phyloP scores from a whole-genome alignment of 805 yeast species.

The Kuraishia capsulata region DNA sequence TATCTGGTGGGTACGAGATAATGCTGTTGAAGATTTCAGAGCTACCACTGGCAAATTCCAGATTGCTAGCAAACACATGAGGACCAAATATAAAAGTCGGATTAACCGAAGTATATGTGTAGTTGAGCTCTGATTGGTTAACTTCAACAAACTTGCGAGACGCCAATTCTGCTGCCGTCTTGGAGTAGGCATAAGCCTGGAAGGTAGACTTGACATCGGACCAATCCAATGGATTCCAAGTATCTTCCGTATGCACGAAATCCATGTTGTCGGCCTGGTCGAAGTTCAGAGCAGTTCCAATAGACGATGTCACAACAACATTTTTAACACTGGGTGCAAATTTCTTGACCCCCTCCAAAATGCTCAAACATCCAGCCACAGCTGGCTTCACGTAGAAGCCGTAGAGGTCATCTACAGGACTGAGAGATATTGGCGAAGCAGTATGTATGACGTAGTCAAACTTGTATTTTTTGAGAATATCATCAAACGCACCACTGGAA shows the following conservation, averaged over 20 bases:
- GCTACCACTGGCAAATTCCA: constrained; percentile 23
- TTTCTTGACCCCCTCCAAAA: constrained; percentile 32
- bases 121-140: constrained; percentile 21
- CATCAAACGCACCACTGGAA: constrained; percentile 36
- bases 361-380: constrained; percentile 40
- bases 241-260: constrained; percentile 13
- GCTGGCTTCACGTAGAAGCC: constrained; percentile 46
- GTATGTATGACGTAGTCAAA: constrained; percentile 39
- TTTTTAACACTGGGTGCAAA: constrained; percentile 33
- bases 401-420: constrained; percentile 25
- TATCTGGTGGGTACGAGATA: constrained; percentile 17
- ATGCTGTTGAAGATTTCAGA: constrained; percentile 26
- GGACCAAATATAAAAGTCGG: constrained; percentile 39
- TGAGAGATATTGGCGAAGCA: constrained; percentile 39
- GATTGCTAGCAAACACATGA: constrained; percentile 23
- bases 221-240: constrained; percentile 17
- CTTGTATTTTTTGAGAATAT: no score
- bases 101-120: constrained; percentile 23
- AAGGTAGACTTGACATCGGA: constrained; percentile 8
- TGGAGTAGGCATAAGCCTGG: constrained; percentile 25
- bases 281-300: neutral
- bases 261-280: neutral
- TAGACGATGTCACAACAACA: constrained; percentile 37
- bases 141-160: constrained; percentile 22
- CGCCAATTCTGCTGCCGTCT: constrained; percentile 29